These are phyloP conservation scores for Sutorius eximius DNA, from an alignment of 1,284 basidiomycete genomes.

Conservation along the genomic window DNA sequence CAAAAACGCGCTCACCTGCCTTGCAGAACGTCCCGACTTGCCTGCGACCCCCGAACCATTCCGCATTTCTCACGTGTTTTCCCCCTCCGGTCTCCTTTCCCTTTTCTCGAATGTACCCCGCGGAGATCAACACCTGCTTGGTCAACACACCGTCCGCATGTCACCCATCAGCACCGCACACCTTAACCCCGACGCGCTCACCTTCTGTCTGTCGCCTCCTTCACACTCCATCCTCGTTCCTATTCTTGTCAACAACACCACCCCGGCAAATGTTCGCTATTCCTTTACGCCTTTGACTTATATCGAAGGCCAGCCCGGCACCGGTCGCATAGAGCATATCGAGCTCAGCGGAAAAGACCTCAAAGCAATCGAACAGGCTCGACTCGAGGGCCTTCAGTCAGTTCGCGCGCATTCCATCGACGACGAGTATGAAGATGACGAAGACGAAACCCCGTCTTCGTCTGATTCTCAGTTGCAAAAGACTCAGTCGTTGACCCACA, in stretches of 20 bases:
- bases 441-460: constrained; percentile 40
- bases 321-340: constrained; percentile 50
- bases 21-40: constrained; percentile 38
- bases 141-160: constrained; percentile 88
- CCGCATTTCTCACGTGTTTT: constrained; percentile 45
- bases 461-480: constrained; percentile 51
- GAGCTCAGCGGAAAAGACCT: constrained; percentile 66
- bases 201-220: constrained; percentile 69
- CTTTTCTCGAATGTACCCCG: constrained; percentile 32
- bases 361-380: constrained; percentile 60
- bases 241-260: constrained; percentile 88
- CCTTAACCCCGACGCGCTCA: constrained; percentile 67
- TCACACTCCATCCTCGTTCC: constrained; percentile 66
- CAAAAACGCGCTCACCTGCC: constrained; percentile 8
- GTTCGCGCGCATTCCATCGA: constrained; percentile 51
- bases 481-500: constrained; percentile 71
- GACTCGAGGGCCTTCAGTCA: constrained; percentile 51
- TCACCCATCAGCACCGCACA: constrained; percentile 87
- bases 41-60: constrained; percentile 47
- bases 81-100: constrained; percentile 50
- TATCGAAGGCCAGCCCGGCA: constrained; percentile 37
- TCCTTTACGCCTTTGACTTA: constrained; percentile 71
- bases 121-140: constrained; percentile 67
- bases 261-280: constrained; percentile 74
- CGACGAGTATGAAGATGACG: constrained; percentile 59